phyloP scores from a whole-genome alignment of 352 stramenopile genomes.

The Globisporangium solare region DNA sequence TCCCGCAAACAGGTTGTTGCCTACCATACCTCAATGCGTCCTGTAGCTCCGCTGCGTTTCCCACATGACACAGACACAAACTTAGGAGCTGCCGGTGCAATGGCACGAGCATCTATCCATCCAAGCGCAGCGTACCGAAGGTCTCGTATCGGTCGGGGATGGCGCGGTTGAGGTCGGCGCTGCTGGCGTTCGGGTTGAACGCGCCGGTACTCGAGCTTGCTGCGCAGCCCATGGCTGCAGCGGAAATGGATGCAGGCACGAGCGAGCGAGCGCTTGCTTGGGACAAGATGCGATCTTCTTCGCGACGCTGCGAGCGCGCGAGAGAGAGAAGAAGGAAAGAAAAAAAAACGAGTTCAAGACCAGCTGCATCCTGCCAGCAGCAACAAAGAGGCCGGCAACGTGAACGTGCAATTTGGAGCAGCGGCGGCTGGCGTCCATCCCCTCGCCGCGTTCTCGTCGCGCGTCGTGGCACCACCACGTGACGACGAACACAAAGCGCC shows the following conservation, averaged over 20 bases:
- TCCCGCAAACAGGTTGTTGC: too few species aligned
- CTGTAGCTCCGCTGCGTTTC: constrained; percentile 46
- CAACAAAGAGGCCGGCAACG: too few species aligned
- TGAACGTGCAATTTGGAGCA: too few species aligned
- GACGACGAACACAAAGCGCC: background rate
- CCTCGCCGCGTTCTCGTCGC: background rate
- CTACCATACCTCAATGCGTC: constrained; percentile 40
- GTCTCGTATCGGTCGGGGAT: constrained; percentile 62
- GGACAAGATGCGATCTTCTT: too few species aligned
- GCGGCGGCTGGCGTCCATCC: background rate
- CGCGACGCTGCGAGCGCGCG: background rate
- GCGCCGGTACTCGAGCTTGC: constrained; percentile 9
- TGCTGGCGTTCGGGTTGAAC: background rate
- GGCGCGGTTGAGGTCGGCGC: constrained; percentile 25
- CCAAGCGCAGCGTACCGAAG: constrained; percentile 30
- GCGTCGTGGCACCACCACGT: background rate
- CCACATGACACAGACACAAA: constrained; percentile 1
- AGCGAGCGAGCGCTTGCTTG: background rate
- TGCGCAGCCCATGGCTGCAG: constrained; percentile 26
- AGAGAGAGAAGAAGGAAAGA: background rate
- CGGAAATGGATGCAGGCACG: background rate
- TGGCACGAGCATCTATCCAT: constrained; percentile 1
- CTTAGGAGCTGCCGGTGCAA: constrained; percentile 2
- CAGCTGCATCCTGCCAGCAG: too few species aligned
- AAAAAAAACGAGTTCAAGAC: background rate